These are phyloP conservation scores for Kurtzmaniella quercitrusa DNA, from an alignment of 1,139 yeast species.

Conservation along the genomic window DNA sequence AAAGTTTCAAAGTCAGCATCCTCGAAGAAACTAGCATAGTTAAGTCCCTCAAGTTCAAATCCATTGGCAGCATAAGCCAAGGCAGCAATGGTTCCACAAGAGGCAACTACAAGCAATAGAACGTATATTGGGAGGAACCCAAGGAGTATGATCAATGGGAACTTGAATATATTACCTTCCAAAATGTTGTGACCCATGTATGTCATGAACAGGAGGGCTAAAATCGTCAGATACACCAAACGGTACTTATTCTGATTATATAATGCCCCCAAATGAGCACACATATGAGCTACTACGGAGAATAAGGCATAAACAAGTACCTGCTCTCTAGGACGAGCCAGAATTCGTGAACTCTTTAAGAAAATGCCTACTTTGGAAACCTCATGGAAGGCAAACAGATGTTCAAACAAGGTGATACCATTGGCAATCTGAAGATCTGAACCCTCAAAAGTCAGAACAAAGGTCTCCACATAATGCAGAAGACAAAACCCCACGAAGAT, in stretches of 20 bases:
- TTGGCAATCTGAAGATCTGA: slow-evolving; percentile 58
- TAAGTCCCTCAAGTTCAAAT: slow-evolving; percentile 38
- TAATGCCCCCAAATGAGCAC: slow-evolving; percentile 56
- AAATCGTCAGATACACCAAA: slow-evolving; percentile 55
- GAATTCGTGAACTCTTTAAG: slow-evolving; percentile 18
- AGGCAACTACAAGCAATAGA: slow-evolving; percentile 42
- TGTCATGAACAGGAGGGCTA: slow-evolving; percentile 47
- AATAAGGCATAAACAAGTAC: slow-evolving; percentile 48
- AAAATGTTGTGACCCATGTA: slow-evolving; percentile 39
- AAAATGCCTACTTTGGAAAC: slow-evolving; percentile 38
- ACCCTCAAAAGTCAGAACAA: slow-evolving; percentile 58
- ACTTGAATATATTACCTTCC: slow-evolving; percentile 19
- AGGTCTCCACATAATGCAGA: slow-evolving; percentile 68
- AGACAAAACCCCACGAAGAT: slow-evolving; percentile 57
- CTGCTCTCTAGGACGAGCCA: slow-evolving; percentile 48
- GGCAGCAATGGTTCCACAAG: slow-evolving; percentile 49
- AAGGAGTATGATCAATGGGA: slow-evolving; percentile 53
- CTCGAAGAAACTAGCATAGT: slow-evolving; percentile 44
- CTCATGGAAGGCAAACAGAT: slow-evolving; percentile 71
- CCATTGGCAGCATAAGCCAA: slow-evolving; percentile 62
- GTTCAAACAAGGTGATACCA: slow-evolving; percentile 70
- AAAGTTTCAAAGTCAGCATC: slow-evolving; percentile 30
- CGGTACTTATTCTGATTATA: slow-evolving; percentile 49
- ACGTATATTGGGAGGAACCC: slow-evolving; percentile 62
- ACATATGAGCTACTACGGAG: slow-evolving; percentile 51